Evolutionary conservation across 164 flowering plant genomes (phyloP).

Genomic region (grape (Vitis vinifera)): DNA sequence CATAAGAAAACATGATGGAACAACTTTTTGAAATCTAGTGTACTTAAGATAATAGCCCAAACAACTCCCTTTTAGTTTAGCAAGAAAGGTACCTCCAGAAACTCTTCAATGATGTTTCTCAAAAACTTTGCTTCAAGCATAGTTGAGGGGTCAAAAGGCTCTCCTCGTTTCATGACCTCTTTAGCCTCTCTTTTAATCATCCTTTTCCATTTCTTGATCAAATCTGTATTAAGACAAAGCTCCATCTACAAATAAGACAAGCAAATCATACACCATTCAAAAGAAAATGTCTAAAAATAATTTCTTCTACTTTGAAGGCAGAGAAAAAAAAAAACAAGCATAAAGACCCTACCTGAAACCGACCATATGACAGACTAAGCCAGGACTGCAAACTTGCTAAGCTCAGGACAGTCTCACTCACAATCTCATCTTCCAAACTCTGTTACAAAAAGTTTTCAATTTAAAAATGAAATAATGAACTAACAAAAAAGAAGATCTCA

Average conservation of each 20-base stretch:
- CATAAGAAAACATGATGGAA: slow-evolving; percentile 1
- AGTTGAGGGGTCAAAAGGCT: slow-evolving; percentile 53
- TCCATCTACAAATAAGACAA: slow-evolving; percentile 63
- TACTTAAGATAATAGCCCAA: neutral
- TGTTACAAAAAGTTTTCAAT: slow-evolving; percentile 22
- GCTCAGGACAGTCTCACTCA: slow-evolving; percentile 72
- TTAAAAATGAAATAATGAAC: neutral
- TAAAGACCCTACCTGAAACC: slow-evolving; percentile 67
- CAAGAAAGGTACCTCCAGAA: slow-evolving; percentile 60
- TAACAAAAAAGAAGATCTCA: neutral
- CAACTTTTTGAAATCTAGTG: neutral
- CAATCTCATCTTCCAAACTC: slow-evolving; percentile 99
- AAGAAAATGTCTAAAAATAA: neutral
- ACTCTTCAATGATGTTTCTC: slow-evolving; percentile 82
- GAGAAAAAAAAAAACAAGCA: neutral
- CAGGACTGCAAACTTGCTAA: slow-evolving; percentile 78
- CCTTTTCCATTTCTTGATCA: slow-evolving; percentile 85
- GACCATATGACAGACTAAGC: slow-evolving; percentile 89
- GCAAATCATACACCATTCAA: slow-evolving; percentile 4
- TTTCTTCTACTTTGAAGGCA: neutral
- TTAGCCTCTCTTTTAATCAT: slow-evolving; percentile 67
- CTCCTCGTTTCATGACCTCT: slow-evolving; percentile 62
- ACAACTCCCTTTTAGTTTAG: neutral
- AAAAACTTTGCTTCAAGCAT: slow-evolving; percentile 74
- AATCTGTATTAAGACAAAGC: slow-evolving; percentile 63